Base-by-base conservation (phyloP, 2,329 filamentous ascomycete genomes). In the Beauveria pseudobassiana region DNA sequence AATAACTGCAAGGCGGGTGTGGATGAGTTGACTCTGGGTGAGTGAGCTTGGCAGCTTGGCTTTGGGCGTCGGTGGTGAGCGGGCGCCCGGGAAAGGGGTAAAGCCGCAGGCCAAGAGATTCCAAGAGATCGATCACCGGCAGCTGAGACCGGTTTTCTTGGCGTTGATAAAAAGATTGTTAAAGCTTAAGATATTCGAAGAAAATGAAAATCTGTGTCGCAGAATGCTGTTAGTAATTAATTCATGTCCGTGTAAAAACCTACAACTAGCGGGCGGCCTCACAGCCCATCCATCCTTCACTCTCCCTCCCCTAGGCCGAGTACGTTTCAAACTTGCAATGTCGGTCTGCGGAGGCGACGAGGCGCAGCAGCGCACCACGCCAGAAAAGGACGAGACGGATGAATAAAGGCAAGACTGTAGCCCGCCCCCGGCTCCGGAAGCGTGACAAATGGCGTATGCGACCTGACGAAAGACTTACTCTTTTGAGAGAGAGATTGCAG, bases 121-220 rank as follows among this genome's bases (percentile, higher is more conserved):
- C 40, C 57, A 59, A 60, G 50, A 60, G 50, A 60, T 60, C 58
- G 50, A 49, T 42, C 46, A 28, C 20, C 45, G 6, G 16, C 34
- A 30, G 34, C 42, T 34, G 24, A 46, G 53, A 20, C 42, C 40
- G 9, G 18, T 18, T 28, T 6, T 48, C 57, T 59, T 59, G 57
- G 48, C 57, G 48, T 3, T 20, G 56, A 59, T 10, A 9, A 24
- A 16, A 12, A 34, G 7, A 20, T 14, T 5, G 10, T 34, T 20
- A 42, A 9, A 28, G 9, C 1, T 1, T 2, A n/a, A 26, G 28
- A 48, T 20, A 38, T 16, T 38, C 5, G 1, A 34, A 62, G 18
- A n/a, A 53, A 2, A 51, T 9, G 1, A 26, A 54, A 53, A 20
- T 9, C 34, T 56, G 52, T 24, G 10, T 46, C 18, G 10, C n/a